Percentiles rank a stretch among this genome's conserved stretches.
Evolutionary conservation across 2,329 filamentous ascomycete species (phyloP).

Genomic region (Trichoderma pleuroti): DNA sequence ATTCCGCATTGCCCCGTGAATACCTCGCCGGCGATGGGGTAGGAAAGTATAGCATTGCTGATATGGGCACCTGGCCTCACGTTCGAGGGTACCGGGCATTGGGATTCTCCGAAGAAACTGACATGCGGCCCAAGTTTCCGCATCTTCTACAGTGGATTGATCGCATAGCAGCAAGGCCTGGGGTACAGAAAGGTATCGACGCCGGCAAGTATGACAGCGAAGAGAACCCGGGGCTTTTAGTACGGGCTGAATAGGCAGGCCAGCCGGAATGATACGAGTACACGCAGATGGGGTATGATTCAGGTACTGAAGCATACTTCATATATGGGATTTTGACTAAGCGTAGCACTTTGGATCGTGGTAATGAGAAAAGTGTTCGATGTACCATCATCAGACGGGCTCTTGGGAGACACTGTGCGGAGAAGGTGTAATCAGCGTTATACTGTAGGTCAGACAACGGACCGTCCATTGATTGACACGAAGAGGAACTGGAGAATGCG

Average conservation of each 20-base stretch:
- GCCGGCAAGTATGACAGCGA: conserved; percentile 1
- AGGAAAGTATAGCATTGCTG: conserved; percentile 1
- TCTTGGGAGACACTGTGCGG: background rate
- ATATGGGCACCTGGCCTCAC: conserved; percentile 4
- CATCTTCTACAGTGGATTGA: conserved; percentile 13
- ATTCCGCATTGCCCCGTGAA: background rate
- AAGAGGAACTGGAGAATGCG: background rate
- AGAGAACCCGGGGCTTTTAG: background rate
- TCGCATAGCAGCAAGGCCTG: background rate
- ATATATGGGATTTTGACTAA: background rate
- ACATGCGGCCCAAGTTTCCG: background rate
- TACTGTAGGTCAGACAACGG: background rate
- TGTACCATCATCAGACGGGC: background rate
- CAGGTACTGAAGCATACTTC: background rate
- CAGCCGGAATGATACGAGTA: background rate
- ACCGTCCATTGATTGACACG: background rate
- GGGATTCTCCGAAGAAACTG: background rate
- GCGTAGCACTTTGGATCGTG: background rate
- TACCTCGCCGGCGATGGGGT: background rate
- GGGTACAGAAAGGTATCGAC: conserved; percentile 2
- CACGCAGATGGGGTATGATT: background rate
- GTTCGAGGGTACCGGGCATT: background rate
- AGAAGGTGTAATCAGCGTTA: background rate
- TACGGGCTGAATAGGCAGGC: background rate
- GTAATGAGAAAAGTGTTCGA: background rate